Evolutionary conservation across 1,284 basidiomycete species (phyloP).

Genomic region (Pterula multifida): DNA sequence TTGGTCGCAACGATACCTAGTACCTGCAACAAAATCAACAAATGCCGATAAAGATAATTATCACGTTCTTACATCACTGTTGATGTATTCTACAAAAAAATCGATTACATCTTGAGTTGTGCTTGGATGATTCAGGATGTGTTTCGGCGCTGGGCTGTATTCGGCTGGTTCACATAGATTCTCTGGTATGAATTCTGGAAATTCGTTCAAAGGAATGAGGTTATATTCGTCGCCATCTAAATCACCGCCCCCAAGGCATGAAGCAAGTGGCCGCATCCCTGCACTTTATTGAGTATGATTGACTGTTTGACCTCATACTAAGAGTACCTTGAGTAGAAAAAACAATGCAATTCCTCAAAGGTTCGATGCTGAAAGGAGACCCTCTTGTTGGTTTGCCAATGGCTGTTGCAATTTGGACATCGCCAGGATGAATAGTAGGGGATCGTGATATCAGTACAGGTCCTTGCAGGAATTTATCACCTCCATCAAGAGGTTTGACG

Average conservation of each 20-base stretch:
- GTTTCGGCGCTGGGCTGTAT: constrained; percentile 39
- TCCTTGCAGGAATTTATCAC: constrained; percentile 38
- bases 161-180: constrained; percentile 27
- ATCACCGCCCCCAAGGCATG: constrained; percentile 54
- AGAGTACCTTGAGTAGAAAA: constrained; percentile 40
- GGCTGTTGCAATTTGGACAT: constrained; percentile 47
- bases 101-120: constrained; percentile 61
- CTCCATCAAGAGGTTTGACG: constrained; percentile 27
- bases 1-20: constrained; percentile 50
- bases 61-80: constrained; percentile 37
- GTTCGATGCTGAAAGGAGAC: constrained; percentile 39
- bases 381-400: constrained; percentile 44
- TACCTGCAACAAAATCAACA: constrained; percentile 21
- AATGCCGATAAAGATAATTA: constrained; percentile 7
- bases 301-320: neutral
- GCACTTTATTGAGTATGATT: neutral
- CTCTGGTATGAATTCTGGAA: constrained; percentile 24
- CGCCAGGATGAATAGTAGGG: constrained; percentile 57
- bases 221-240: constrained; percentile 52
- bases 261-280: constrained; percentile 48
- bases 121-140: constrained; percentile 36
- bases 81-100: constrained; percentile 64
- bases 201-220: constrained; percentile 30
- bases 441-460: constrained; percentile 46
- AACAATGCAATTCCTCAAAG: constrained; percentile 42